Conservation (phyloP, 2,329 filamentous ascomycete genomes). For the Colletotrichum truncatum region DNA sequence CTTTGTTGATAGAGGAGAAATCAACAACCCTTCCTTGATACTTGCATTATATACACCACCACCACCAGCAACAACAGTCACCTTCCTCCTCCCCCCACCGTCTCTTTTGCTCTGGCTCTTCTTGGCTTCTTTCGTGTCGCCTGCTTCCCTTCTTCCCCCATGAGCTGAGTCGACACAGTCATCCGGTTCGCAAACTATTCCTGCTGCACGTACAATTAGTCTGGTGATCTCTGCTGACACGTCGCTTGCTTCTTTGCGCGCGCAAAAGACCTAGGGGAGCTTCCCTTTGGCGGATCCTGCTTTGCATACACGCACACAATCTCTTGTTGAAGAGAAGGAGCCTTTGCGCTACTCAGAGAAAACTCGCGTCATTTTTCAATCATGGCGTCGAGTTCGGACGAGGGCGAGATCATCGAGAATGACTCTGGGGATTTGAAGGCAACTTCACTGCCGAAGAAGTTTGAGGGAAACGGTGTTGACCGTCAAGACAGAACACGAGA, state of each 20-base stretch:
- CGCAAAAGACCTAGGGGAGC: conserved; percentile 30
- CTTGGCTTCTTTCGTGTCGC: conserved; percentile 8
- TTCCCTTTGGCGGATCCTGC: conserved; percentile 29
- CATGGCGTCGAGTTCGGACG: conserved; percentile 72
- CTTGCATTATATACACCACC: conserved; percentile 1
- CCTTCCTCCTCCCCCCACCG: neutral
- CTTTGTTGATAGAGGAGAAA: neutral
- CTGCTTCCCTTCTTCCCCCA: conserved; percentile 14
- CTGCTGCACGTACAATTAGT: conserved; percentile 25
- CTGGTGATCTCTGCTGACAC: conserved; percentile 32
- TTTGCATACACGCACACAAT: neutral
- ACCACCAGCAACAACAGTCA: too few species aligned
- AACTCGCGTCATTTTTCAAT: neutral
- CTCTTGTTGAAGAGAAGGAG: neutral
- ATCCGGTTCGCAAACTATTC: conserved; percentile 34
- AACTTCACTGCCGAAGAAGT: conserved; percentile 81
- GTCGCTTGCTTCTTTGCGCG: conserved; percentile 25
- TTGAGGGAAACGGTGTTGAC: conserved; percentile 89
- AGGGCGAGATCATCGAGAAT: conserved; percentile 87
- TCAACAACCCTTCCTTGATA: neutral
- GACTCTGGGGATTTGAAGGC: conserved; percentile 76
- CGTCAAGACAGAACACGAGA: conserved; percentile 83
- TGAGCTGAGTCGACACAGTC: conserved; percentile 33
- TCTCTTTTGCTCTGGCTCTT: conserved; percentile 10
- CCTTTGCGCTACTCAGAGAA: neutral